Evolutionary conservation across 768 basidiomycete genomes (phyloP), one percentile per base, ranked within the genome.

Genomic region (Xerocomus potaroensis): DNA sequence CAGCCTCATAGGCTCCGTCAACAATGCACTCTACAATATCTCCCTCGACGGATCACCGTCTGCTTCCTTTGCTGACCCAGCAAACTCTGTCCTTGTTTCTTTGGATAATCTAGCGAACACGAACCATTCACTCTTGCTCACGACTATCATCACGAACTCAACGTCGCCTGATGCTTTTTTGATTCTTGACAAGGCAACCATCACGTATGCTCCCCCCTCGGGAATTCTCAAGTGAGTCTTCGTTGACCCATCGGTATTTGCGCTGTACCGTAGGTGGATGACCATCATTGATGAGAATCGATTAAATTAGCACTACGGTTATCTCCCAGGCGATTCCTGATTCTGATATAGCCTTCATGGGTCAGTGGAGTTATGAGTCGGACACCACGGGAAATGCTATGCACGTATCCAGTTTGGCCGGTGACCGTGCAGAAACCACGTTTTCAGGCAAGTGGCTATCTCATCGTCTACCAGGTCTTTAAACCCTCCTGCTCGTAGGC

Each of bases 111-210:
- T 88, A 9, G 11, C 60, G 16, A 69, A 81, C 52, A 63, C 66
- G 21, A 57, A 65, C 41, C 87, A 90, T 62, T 74, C 72, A 4
- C 55, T 90, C 41, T 66, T 74, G 26, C 68, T 90, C 44, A 77
- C 72, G 34, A 72, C 78, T 8, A 66, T 66, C 42, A 78, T 65
- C 51, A 64, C 56, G 53, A 56, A 61, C 40, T 42, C 60, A 18
- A 42, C 59, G 53, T 58, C 66, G 18, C 56, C 70, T 3, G 43
- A 60, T 15, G 65, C 73, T 5, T 68, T 72, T 50, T 60, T 89
- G 11, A 67, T 65, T 18, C 85, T 89, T 61, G 77, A 83, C 52
- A 68, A 70, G 47, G 84, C 81, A 1, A 57, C 77, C 34, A 67
- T 87, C 40, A 72, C 67, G 26, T 71, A 73, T 15, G 55, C 57